A percentile compares a stretch with the other conserved stretches of the same genome.
phyloP scores from a whole-genome alignment of 1,284 basidiomycete species.

The Rhodofomes roseus region DNA sequence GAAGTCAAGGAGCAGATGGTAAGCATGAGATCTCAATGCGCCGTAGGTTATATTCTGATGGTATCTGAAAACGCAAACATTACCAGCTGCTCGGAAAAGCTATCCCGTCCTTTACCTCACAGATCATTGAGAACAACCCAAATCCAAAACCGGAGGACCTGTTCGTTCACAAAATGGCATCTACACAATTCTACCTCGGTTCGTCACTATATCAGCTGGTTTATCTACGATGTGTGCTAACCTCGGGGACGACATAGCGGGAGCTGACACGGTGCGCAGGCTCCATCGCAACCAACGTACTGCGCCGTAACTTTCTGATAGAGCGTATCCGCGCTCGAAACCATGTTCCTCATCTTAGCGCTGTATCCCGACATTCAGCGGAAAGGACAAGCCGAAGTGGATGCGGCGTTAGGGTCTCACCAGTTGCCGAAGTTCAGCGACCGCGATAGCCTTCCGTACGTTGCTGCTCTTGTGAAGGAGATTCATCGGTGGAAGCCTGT shows the following conservation, averaged over 20 bases:
- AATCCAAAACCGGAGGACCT: background rate
- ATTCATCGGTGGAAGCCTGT: constrained; percentile 31
- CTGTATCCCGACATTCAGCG: constrained; percentile 29
- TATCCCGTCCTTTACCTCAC: background rate
- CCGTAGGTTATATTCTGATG: no score
- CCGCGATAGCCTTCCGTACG: constrained; percentile 26
- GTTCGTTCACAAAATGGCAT: background rate
- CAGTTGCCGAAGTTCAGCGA: constrained; percentile 41
- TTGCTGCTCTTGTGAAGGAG: constrained; percentile 30
- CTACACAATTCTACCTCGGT: background rate
- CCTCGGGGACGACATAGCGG: background rate
- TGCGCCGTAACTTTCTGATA: background rate
- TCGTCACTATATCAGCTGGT: background rate
- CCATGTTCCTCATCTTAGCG: constrained; percentile 25
- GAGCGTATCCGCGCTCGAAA: background rate
- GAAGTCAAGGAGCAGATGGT: constrained; percentile 4
- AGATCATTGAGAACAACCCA: background rate
- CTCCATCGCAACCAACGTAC: background rate
- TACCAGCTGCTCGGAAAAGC: background rate
- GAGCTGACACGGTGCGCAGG: background rate
- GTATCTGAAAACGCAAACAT: no score
- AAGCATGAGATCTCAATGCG: background rate
- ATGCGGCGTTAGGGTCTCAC: constrained; percentile 31
- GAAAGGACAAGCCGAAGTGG: constrained; percentile 24
- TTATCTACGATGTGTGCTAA: background rate